Conservation (phyloP, 768 basidiomycete species). For the Lactarius vividus region DNA sequence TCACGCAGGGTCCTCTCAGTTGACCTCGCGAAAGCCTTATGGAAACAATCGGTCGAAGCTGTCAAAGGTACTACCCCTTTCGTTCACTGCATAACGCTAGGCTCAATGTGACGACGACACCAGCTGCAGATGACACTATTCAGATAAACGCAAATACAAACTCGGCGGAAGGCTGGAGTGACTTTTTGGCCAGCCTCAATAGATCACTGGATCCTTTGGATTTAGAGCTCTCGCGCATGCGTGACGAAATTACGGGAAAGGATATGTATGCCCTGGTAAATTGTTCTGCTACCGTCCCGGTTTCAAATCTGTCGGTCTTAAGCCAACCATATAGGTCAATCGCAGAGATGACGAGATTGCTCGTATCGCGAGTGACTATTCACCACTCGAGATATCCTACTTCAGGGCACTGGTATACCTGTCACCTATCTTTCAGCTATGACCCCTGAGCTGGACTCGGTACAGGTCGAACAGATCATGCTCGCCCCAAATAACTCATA, state of each 20-base stretch:
- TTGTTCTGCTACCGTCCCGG: constrained; percentile 8
- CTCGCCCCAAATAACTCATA: constrained; percentile 70
- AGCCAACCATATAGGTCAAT: constrained; percentile 56
- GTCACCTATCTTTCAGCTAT: not conserved
- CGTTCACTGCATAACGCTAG: not conserved
- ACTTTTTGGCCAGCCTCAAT: constrained; percentile 61
- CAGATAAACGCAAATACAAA: constrained; percentile 45
- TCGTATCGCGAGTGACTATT: constrained; percentile 82
- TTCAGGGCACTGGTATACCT: constrained; percentile 73
- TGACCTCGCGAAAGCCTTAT: constrained; percentile 60
- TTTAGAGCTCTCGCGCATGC: constrained; percentile 63
- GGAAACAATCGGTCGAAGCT: constrained; percentile 62
- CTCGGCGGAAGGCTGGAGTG: constrained; percentile 51
- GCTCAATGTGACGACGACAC: not conserved
- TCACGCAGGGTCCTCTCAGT: constrained; percentile 68
- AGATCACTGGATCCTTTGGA: constrained; percentile 62
- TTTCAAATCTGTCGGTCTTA: too few species aligned
- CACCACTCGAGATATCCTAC: constrained; percentile 72
- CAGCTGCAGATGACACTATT: constrained; percentile 54
- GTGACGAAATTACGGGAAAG: constrained; percentile 62
- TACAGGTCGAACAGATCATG: constrained; percentile 85
- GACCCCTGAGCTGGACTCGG: constrained; percentile 1
- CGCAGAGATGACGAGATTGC: constrained; percentile 76
- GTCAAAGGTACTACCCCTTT: constrained; percentile 55
- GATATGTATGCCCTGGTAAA: constrained; percentile 70